A percentile compares a stretch with the other conserved stretches of the same genome.
Conservation (phyloP, 495 filamentous ascomycete genomes). For the Polyplosphaeria fusca region DNA sequence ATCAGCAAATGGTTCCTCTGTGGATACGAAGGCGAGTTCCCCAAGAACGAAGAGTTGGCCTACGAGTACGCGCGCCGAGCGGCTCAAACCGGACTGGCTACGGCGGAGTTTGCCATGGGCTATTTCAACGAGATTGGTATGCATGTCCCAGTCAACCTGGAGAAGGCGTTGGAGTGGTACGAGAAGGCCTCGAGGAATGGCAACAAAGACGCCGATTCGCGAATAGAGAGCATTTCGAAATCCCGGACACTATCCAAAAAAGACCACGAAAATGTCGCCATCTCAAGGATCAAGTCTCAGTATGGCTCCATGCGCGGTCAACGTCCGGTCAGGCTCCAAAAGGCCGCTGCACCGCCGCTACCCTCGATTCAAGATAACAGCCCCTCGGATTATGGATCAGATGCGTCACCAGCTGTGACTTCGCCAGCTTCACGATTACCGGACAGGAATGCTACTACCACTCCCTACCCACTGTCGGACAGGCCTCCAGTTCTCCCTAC, state of each 20-base stretch:
- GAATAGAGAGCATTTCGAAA: slow-evolving; percentile 80
- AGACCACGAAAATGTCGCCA: slow-evolving; percentile 89
- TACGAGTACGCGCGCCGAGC: slow-evolving; percentile 88
- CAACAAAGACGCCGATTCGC: slow-evolving; percentile 79
- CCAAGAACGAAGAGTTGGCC: slow-evolving; percentile 91
- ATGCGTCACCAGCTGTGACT: slow-evolving; percentile 4
- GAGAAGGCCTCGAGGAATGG: slow-evolving; percentile 83
- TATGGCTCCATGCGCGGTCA: slow-evolving; percentile 80
- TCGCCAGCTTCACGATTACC: slow-evolving; percentile 18
- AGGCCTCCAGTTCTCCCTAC: slow-evolving; percentile 31
- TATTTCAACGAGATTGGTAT: slow-evolving; percentile 98
- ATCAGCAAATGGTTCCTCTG: slow-evolving; percentile 99
- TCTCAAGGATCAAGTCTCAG: slow-evolving; percentile 85
- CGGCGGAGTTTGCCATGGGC: slow-evolving; percentile 93
- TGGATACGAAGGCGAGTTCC: slow-evolving; percentile 83
- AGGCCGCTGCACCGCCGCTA: slow-evolving; percentile 35
- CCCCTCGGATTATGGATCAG: slow-evolving; percentile 31
- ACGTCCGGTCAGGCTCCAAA: slow-evolving; percentile 62
- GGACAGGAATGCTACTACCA: slow-evolving; percentile 27
- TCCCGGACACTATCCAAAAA: slow-evolving; percentile 82
- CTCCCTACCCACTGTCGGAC: slow-evolving; percentile 41
- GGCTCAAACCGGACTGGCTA: slow-evolving; percentile 72
- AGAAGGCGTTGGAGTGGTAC: slow-evolving; percentile 87
- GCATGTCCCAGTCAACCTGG: slow-evolving; percentile 73
- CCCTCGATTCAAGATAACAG: slow-evolving; percentile 30